phyloP scores from a whole-genome alignment of 768 basidiomycete genomes.

The Chalciporus sphaerocephalus region DNA sequence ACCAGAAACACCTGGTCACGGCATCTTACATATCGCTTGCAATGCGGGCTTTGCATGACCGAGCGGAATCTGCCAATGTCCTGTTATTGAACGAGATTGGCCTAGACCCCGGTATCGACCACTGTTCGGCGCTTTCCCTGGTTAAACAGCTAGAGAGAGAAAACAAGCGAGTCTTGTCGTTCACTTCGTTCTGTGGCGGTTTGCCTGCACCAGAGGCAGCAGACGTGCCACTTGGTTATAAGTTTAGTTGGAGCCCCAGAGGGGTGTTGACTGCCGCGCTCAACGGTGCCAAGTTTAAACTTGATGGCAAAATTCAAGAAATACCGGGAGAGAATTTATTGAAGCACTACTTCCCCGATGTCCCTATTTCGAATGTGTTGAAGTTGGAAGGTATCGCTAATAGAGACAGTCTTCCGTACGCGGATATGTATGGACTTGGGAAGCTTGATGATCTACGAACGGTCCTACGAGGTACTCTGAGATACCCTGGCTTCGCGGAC shows the following conservation, averaged over 20 bases:
- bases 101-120: slow-evolving; percentile 86
- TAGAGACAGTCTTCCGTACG: slow-evolving; percentile 73
- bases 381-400: slow-evolving; percentile 84
- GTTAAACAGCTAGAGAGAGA: slow-evolving; percentile 47
- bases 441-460: slow-evolving; percentile 46
- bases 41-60: slow-evolving; percentile 62
- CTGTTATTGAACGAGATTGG: slow-evolving; percentile 87
- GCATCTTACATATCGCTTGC: slow-evolving; percentile 84
- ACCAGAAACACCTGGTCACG: slow-evolving; percentile 76
- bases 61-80: slow-evolving; percentile 56
- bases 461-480: slow-evolving; percentile 78
- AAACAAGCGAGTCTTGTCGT: slow-evolving; percentile 59
- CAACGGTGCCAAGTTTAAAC: slow-evolving; percentile 65
- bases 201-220: slow-evolving; percentile 67
- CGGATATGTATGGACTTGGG: slow-evolving; percentile 56
- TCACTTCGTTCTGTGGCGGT: slow-evolving; percentile 91
- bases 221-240: slow-evolving; percentile 76
- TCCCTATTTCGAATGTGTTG: slow-evolving; percentile 61
- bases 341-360: slow-evolving; percentile 52
- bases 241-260: slow-evolving; percentile 90
- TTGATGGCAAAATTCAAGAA: slow-evolving; percentile 45
- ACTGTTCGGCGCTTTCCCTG: slow-evolving; percentile 77
- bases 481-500: slow-evolving; percentile 79
- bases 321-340: slow-evolving; percentile 56
- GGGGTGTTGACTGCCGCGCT: slow-evolving; percentile 80